These are phyloP conservation scores for Sparassis latifolia DNA, from an alignment of 1,284 basidiomycete genomes.

Conservation along the genomic window DNA sequence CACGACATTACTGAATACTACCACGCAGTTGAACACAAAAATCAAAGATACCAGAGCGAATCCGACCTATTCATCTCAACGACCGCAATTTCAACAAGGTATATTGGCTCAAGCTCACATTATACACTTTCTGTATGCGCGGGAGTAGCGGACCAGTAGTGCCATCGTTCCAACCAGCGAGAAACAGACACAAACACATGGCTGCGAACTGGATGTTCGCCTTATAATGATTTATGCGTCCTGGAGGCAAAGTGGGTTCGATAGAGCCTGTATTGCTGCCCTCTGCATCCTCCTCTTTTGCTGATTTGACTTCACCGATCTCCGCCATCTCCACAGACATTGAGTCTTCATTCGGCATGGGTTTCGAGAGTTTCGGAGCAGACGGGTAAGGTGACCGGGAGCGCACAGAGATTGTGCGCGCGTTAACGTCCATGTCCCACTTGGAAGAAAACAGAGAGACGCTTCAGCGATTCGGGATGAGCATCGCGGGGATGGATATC, in stretches of 20 bases:
- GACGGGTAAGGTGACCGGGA: slow-evolving; percentile 11
- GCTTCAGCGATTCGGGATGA: no score
- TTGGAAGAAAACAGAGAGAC: no score
- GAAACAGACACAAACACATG: slow-evolving; percentile 35
- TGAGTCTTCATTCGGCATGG: not conserved
- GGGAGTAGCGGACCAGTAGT: slow-evolving; percentile 54
- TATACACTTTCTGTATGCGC: slow-evolving; percentile 45
- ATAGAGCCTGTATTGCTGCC: not conserved
- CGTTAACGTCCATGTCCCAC: no score
- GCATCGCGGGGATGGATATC: no score
- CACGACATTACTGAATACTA: slow-evolving; percentile 16
- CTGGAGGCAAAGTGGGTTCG: not conserved
- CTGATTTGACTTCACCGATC: no score
- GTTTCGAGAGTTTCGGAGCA: slow-evolving; percentile 1
- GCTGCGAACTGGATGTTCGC: slow-evolving; percentile 30
- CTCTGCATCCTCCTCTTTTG: no score
- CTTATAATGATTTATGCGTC: slow-evolving; percentile 11
- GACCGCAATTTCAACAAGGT: not conserved
- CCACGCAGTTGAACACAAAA: slow-evolving; percentile 51
- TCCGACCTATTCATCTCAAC: slow-evolving; percentile 24
- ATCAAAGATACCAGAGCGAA: slow-evolving; percentile 45
- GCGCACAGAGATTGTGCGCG: slow-evolving; percentile 2
- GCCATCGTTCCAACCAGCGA: slow-evolving; percentile 59
- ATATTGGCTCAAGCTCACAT: slow-evolving; percentile 23
- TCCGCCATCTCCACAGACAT: not conserved